Conservation (phyloP, 1,139 yeast species). For the Tardiomyces digboiensis region DNA sequence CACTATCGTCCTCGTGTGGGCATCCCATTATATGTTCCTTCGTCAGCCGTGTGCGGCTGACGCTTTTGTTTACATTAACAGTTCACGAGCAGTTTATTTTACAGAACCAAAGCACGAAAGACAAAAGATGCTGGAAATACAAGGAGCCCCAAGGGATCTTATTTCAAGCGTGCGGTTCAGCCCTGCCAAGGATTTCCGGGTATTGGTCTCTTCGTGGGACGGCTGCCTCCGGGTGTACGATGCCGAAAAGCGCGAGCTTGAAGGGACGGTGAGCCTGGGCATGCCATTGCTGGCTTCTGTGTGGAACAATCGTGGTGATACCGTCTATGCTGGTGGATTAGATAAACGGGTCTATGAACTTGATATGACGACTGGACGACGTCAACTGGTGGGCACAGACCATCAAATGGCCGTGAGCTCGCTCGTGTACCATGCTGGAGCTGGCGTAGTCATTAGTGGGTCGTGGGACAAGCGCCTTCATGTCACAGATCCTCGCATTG, state of each 20-base stretch:
- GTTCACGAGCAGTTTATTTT: too few species aligned
- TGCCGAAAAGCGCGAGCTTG: background rate
- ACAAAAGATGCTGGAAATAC: background rate
- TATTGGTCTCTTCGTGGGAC: background rate
- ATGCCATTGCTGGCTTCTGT: background rate
- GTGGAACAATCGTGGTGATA: background rate
- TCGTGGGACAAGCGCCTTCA: slow-evolving; percentile 46
- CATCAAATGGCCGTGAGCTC: slow-evolving; percentile 28
- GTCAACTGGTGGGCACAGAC: slow-evolving; percentile 18
- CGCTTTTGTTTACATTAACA: too few species aligned
- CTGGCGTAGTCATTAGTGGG: slow-evolving; percentile 36
- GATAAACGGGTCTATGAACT: slow-evolving; percentile 19
- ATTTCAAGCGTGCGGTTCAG: background rate
- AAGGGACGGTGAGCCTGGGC: background rate
- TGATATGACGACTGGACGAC: slow-evolving; percentile 17
- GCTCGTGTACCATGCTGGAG: slow-evolving; percentile 17
- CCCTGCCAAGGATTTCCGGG: background rate
- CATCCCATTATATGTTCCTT: too few species aligned
- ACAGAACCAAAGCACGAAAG: too few species aligned
- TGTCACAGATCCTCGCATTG: slow-evolving; percentile 27
- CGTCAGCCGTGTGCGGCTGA: too few species aligned
- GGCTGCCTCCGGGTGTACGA: background rate
- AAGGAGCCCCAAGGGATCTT: background rate
- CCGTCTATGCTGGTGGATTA: slow-evolving; percentile 18
- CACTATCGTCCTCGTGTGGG: too few species aligned